Percentiles rank a stretch among this genome's conserved stretches.
Evolutionary conservation across 345 rosid genomes (phyloP).

Genomic region (Rubroshorea leprosula): DNA sequence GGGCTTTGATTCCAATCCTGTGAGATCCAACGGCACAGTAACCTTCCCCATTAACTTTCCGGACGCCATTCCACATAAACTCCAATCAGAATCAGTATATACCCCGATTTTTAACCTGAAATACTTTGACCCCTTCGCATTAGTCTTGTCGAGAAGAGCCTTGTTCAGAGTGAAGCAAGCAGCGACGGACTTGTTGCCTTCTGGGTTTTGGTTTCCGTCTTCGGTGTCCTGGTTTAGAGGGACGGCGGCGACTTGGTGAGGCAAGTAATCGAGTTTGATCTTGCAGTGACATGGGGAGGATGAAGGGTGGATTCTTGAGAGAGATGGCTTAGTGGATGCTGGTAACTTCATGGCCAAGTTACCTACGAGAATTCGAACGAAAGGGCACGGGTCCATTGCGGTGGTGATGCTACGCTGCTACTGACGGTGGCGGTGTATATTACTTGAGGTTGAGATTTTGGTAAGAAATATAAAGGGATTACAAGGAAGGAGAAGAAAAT

Average conservation of each 20-base stretch:
- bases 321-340: slow-evolving; percentile 24
- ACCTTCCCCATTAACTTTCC: slow-evolving; percentile 62
- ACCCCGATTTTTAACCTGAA: slow-evolving; percentile 41
- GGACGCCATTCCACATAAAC: slow-evolving; percentile 33
- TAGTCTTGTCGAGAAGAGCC: slow-evolving; percentile 32
- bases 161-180: slow-evolving; percentile 63
- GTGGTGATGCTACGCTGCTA: too few species aligned
- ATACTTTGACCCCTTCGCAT: slow-evolving; percentile 17
- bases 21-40: slow-evolving; percentile 52
- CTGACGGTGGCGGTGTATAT: too few species aligned
- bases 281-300: slow-evolving; percentile 44
- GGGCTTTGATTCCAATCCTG: slow-evolving; percentile 44
- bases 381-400: slow-evolving; percentile 95
- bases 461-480: too few species aligned
- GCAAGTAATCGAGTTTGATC: slow-evolving; percentile 52
- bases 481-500: too few species aligned
- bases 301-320: slow-evolving; percentile 22
- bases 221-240: slow-evolving; percentile 37
- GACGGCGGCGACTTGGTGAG: slow-evolving; percentile 35
- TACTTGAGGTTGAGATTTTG: too few species aligned
- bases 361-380: slow-evolving; percentile 69
- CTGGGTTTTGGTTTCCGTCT: too few species aligned
- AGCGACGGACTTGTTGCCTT: slow-evolving; percentile 24
- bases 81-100: slow-evolving; percentile 30
- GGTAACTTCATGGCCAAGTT: slow-evolving; percentile 62